Evolutionary conservation across 805 yeast genomes (phyloP).

Genomic region (Cyberlindnera meyerae): DNA sequence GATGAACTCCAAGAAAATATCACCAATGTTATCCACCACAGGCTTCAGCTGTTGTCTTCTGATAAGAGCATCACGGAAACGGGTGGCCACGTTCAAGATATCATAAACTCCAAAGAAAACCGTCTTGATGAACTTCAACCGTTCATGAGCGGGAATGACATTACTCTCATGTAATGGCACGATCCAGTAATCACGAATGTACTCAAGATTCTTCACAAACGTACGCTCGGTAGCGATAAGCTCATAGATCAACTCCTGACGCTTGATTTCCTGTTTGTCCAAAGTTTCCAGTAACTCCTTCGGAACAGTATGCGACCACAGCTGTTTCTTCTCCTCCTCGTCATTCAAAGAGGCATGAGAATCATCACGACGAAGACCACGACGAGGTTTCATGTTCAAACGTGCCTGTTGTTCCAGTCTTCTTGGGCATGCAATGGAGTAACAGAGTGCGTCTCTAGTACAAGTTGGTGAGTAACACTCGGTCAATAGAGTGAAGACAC

Average conservation of each 20-base stretch:
- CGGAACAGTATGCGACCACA: slow-evolving; percentile 93
- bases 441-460: slow-evolving; percentile 80
- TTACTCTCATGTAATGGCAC: slow-evolving; percentile 83
- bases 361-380: slow-evolving; percentile 75
- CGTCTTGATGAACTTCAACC: slow-evolving; percentile 86
- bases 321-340: slow-evolving; percentile 73
- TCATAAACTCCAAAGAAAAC: slow-evolving; percentile 90
- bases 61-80: slow-evolving; percentile 84
- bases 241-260: slow-evolving; percentile 95
- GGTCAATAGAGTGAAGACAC: slow-evolving; percentile 87
- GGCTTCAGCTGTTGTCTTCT: slow-evolving; percentile 83
- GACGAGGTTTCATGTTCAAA: slow-evolving; percentile 80
- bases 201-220: slow-evolving; percentile 90
- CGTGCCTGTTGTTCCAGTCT: slow-evolving; percentile 94
- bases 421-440: slow-evolving; percentile 94
- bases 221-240: slow-evolving; percentile 91
- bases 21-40: slow-evolving; percentile 82
- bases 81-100: slow-evolving; percentile 74
- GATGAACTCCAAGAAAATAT: slow-evolving; percentile 75
- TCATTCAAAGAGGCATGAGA: slow-evolving; percentile 64
- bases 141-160: slow-evolving; percentile 80
- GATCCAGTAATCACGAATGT: slow-evolving; percentile 89
- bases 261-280: slow-evolving; percentile 78
- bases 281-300: slow-evolving; percentile 69
- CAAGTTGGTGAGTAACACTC: slow-evolving; percentile 98